These are phyloP conservation scores for Mycena filopes DNA, from an alignment of 768 basidiomycete genomes.

Conservation along the genomic window DNA sequence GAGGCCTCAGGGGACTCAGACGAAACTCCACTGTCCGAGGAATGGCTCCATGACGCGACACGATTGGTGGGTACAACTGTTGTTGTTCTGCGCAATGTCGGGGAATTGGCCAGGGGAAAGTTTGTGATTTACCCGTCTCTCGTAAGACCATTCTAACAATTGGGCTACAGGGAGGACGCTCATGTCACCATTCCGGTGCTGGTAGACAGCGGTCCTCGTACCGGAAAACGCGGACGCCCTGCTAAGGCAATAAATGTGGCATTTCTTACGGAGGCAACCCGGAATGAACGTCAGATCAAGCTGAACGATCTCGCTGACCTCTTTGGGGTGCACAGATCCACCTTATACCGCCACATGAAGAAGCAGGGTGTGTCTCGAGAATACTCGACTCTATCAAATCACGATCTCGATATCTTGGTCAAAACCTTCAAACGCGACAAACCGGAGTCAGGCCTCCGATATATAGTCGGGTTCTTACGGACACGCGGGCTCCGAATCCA, in stretches of 20 bases:
- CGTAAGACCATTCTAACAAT: too few species aligned
- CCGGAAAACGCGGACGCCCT: not conserved
- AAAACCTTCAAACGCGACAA: conserved; percentile 21
- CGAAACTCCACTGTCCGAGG: not conserved
- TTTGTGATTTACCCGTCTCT: not conserved
- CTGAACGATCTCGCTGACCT: not conserved
- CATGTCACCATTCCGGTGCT: not conserved
- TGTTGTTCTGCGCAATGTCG: not conserved
- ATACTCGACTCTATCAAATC: not conserved
- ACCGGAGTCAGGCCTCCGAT: conserved; percentile 40
- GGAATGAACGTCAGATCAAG: conserved; percentile 9
- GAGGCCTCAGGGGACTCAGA: conserved; percentile 9
- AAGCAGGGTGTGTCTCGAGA: not conserved
- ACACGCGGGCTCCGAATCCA: conserved; percentile 36
- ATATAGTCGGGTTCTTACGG: conserved; percentile 36
- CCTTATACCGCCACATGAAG: not conserved
- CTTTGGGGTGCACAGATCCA: not conserved
- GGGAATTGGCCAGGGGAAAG: conserved; percentile 11
- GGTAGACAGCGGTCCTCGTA: not conserved
- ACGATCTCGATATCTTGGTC: not conserved
- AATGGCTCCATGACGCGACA: not conserved
- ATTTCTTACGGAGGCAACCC: not conserved
- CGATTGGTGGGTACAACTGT: not conserved
- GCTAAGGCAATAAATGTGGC: not conserved
- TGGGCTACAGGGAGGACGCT: not conserved